phyloP scores from a whole-genome alignment of 2,329 filamentous ascomycete species.

The Fusarium citri region DNA sequence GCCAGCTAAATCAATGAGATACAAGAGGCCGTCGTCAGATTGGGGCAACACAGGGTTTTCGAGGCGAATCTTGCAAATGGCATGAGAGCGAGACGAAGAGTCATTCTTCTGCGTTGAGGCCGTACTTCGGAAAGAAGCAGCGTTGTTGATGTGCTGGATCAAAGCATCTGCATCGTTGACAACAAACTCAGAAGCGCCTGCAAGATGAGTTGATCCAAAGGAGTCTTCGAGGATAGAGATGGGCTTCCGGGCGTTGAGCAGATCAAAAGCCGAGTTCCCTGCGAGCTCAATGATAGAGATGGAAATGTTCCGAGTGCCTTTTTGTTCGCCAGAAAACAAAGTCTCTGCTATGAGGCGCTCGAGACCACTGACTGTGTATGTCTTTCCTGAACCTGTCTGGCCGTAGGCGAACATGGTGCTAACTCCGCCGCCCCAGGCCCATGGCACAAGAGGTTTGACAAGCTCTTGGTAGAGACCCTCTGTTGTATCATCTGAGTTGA shows the following conservation, averaged over 20 bases:
- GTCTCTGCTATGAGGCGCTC: slow-evolving; percentile 55
- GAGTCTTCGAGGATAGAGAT: slow-evolving; percentile 60
- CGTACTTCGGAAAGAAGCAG: slow-evolving; percentile 55
- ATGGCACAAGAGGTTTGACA: slow-evolving; percentile 57
- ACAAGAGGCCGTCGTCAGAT: slow-evolving; percentile 57
- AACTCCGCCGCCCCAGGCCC: slow-evolving; percentile 60
- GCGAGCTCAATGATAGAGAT: slow-evolving; percentile 56
- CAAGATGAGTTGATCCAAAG: slow-evolving; percentile 57
- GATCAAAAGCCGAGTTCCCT: slow-evolving; percentile 53
- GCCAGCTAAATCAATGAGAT: slow-evolving; percentile 61
- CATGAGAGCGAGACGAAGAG: slow-evolving; percentile 61
- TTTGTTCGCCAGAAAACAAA: slow-evolving; percentile 45
- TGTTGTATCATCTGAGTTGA: slow-evolving; percentile 50
- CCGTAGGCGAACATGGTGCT: slow-evolving; percentile 63
- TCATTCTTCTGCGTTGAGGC: slow-evolving; percentile 60
- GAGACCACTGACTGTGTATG: slow-evolving; percentile 56
- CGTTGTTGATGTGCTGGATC: slow-evolving; percentile 51
- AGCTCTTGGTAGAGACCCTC: slow-evolving; percentile 56
- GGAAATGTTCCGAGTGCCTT: slow-evolving; percentile 48
- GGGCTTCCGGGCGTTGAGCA: slow-evolving; percentile 56
- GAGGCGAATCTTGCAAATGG: slow-evolving; percentile 60
- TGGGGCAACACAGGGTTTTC: slow-evolving; percentile 45
- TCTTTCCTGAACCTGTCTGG: slow-evolving; percentile 63
- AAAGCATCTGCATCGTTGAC: slow-evolving; percentile 48
- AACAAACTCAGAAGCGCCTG: slow-evolving; percentile 55